These are phyloP conservation scores for Pythium inflatum DNA, from an alignment of 352 stramenopile genomes.

Conservation along the genomic window DNA sequence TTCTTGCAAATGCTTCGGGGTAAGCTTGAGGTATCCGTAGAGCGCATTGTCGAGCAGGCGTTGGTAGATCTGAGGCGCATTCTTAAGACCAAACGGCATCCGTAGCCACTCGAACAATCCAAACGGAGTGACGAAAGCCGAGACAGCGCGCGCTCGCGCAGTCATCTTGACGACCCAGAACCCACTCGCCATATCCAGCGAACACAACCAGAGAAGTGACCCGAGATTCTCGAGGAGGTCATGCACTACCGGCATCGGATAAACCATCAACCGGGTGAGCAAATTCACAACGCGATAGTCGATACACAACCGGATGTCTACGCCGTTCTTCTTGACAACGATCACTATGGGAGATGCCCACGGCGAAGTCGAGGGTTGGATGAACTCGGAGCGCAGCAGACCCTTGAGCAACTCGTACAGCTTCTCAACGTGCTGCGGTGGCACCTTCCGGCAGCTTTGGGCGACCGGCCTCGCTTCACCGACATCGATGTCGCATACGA, in stretches of 20 bases:
- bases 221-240: constrained; percentile 33
- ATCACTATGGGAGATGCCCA: constrained; percentile 47
- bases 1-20: constrained; percentile 9
- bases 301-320: constrained; percentile 41
- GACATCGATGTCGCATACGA: constrained; percentile 44
- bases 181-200: constrained; percentile 31
- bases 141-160: constrained; percentile 11
- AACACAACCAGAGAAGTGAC: constrained; percentile 24
- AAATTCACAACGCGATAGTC: constrained; percentile 34
- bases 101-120: constrained; percentile 25
- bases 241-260: constrained; percentile 32
- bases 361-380: constrained; percentile 23
- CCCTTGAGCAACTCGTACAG: constrained; percentile 37
- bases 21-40: constrained; percentile 14
- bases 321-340: constrained; percentile 45
- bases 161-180: constrained; percentile 35
- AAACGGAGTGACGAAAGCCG: constrained; percentile 29
- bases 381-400: constrained; percentile 29
- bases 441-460: constrained; percentile 19
- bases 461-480: constrained; percentile 28
- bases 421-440: constrained; percentile 28
- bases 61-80: constrained; percentile 33
- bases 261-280: constrained; percentile 33
- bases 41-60: constrained; percentile 26
- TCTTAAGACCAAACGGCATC: constrained; percentile 32